A percentile compares a stretch with the other conserved stretches of the same genome.
Evolutionary conservation across 768 basidiomycete species (phyloP).

Genomic region (Dioszegia aurantiaca): DNA sequence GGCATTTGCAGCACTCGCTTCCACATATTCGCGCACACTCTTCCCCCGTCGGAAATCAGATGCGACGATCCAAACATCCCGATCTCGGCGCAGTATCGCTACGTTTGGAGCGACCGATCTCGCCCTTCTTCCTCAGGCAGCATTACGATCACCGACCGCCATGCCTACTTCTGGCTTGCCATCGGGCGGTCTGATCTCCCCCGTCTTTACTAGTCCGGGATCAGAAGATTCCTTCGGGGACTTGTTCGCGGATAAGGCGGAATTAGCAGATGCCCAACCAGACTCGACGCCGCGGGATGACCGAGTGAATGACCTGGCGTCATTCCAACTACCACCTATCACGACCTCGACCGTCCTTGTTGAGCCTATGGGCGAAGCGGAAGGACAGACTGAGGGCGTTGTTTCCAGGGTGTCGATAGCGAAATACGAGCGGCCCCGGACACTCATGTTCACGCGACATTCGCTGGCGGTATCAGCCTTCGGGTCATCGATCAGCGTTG

Average conservation of each 20-base stretch:
- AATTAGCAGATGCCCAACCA: constrained; percentile 2
- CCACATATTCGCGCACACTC: neutral
- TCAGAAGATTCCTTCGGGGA: constrained; percentile 11
- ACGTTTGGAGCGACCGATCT: constrained; percentile 7
- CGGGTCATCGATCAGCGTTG: neutral
- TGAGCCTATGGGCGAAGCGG: too few relatives aligned
- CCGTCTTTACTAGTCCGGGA: neutral
- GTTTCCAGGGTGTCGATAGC: constrained; percentile 9
- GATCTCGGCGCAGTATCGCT: constrained; percentile 1
- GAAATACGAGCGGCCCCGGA: constrained; percentile 7
- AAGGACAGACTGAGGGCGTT: neutral
- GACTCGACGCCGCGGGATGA: too few relatives aligned
- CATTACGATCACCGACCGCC: neutral
- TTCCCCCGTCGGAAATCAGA: constrained; percentile 8
- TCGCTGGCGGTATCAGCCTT: neutral
- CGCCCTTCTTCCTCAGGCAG: neutral
- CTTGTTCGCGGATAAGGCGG: neutral
- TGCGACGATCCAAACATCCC: constrained; percentile 1
- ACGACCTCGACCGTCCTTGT: neutral
- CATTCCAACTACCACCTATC: neutral
- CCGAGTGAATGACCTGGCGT: too few relatives aligned
- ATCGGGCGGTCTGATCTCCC: neutral
- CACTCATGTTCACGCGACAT: constrained; percentile 2
- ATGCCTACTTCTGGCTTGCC: neutral
- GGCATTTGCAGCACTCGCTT: neutral